Evolutionary conservation across 2,329 filamentous ascomycete species (phyloP), one percentile per base, ranked within the genome.

Genomic region (Fusarium musae): DNA sequence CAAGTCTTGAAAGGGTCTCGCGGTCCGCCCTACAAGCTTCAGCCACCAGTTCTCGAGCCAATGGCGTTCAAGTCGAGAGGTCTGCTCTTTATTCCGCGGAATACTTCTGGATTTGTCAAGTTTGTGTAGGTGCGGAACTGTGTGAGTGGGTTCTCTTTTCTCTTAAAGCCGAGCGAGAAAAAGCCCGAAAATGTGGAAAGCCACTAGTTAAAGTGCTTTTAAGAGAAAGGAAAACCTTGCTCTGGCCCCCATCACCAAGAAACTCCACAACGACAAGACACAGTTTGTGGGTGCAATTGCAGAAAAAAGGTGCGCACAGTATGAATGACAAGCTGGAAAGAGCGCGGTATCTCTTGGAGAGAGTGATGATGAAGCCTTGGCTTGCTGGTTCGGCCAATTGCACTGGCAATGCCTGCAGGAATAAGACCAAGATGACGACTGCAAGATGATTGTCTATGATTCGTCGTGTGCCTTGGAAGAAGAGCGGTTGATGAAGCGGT

Each of bases 91-190:
- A 42, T 53, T 44, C 21, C 28, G 40, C 42, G 21, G 42, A 39
- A 43, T 13, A 26, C 52, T 39, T 32, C 70, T 71, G 23, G 28
- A 63, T 67, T 57, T n/a, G n/a, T n/a, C n/a, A n/a, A n/a, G n/a
- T n/a, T n/a, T 57, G 70, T 61, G 54, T 59, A 47, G 49, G 59
- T 50, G 59, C 66, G 61, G 32, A 26, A 17, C n/a, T 53, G 63
- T 75, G 72, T 74, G 74, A 69, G 74, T 76, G 74, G 72, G 36
- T 43, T 72, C 49, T 8, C 17, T 21, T 16, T 59, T 34, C 44
- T 63, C 40, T 54, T 50, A 66, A 62, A 56, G 50, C 44, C 42
- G 56, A 59, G 23, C 49, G 49, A 50, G 34, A 40, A 34, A 54
- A 47, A 66, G 46, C 32, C 44, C 59, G 59, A 61, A 50, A 50